Evolutionary conservation across 2,329 filamentous ascomycete species (phyloP), one percentile per base, ranked within the genome.

Genomic region (Penicillium sp.): DNA sequence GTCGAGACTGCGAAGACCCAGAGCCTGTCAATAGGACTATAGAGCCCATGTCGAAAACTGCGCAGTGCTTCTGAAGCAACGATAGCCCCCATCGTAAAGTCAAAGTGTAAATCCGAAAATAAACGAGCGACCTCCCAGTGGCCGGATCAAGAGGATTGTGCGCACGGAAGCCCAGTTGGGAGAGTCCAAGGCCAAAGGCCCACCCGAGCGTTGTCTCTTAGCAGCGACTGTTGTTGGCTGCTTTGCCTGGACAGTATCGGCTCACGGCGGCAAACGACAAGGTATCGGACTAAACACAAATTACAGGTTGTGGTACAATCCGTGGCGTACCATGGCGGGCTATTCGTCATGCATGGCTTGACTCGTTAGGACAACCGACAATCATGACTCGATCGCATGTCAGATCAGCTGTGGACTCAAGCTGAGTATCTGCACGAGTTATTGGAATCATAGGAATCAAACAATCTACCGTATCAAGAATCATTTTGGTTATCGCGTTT

Each of bases 161-260:
- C 52, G 58, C 61, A 61, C 60, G 55, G 55, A 60, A 59, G 53
- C 51, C 53, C 56, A 56, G 47, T 49, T 48, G 47, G 51, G 41
- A 13, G 44, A 48, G 29, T 38, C 40, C 43, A 39, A 29, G 5
- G 39, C 29, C 43, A 41, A 44, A 30, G 56, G 47, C 38, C 59
- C 59, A 57, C 54, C 47, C 18, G 13, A 54, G 43, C 27, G 18
- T 44, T 44, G 42, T 51, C 51, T 43, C 34, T 35, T 35, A 49
- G 34, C 42, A 44, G 27, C n/a, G 36, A 44, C 44, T 47, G 41
- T 43, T 45, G 45, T 55, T 55, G 58, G 58, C 35, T 40, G 23
- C 26, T 40, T 41, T 18, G 18, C 7, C 42, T 43, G 19, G 39
- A 39, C 27, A 38, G 38, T 36, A 60, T 59, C 51, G 48, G 48